Conservation (phyloP, 495 filamentous ascomycete species). For the Aspergillus hancockii region DNA sequence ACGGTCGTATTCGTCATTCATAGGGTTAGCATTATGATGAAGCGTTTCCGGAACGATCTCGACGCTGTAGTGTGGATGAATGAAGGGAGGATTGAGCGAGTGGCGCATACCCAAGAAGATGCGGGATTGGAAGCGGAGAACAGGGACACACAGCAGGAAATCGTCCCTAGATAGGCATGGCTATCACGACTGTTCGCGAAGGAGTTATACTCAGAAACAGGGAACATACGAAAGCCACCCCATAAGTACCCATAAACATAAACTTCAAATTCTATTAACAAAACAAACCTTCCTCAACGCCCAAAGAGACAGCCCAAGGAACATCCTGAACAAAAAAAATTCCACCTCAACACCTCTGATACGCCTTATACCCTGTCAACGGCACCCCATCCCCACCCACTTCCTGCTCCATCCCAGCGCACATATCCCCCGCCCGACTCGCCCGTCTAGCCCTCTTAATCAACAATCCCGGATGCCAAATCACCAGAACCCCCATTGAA, state of each 20-base stretch:
- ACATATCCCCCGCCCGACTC: not conserved
- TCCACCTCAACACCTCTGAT: not conserved
- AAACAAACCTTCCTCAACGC: too few species aligned
- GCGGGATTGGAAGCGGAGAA: not conserved
- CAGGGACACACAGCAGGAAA: too few species aligned
- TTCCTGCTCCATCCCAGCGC: constrained; percentile 12
- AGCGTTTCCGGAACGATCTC: not conserved
- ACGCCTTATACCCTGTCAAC: constrained; percentile 19
- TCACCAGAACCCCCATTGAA: constrained; percentile 24
- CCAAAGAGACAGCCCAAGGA: not conserved
- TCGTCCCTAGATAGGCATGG: too few species aligned
- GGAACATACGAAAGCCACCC: too few species aligned
- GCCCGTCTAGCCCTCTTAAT: constrained; percentile 25
- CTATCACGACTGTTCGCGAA: too few species aligned
- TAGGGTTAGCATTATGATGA: not conserved
- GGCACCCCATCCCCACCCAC: constrained; percentile 16
- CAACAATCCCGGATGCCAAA: constrained; percentile 38
- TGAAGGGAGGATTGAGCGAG: constrained; percentile 1
- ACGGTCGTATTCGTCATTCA: not conserved
- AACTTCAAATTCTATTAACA: too few species aligned
- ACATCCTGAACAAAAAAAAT: not conserved
- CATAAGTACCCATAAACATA: too few species aligned
- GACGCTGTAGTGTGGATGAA: constrained; percentile 3
- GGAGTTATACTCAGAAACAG: too few species aligned
- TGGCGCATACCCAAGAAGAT: not conserved